Evolutionary conservation across 208 protist species (phyloP), one percentile per base, ranked within the genome.

Genomic region (Porcisia deanei): DNA sequence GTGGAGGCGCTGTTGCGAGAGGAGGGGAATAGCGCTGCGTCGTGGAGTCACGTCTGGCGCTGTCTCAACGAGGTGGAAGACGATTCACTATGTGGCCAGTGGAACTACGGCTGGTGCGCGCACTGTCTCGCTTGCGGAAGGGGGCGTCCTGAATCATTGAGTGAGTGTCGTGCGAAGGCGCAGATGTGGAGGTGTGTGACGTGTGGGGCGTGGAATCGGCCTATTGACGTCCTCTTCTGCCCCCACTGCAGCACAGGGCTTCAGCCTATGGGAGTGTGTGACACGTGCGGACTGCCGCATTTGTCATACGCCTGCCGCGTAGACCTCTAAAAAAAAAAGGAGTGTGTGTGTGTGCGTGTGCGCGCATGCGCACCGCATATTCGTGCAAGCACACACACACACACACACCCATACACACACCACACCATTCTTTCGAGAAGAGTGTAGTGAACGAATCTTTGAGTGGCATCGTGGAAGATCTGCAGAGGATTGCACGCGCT

Each of bases 21-120:
- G 8, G 53, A 39, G 53, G 71, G 59, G 53, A 73, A 73, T 47
- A 63, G 60, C 5, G 71, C 61, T 4, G 12, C 54, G 3, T 61
- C 67, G 4, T 22, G 77, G n/a, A 83, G 79, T 45, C 85, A 79
- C 55, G 84, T 94, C 1, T 96, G 92, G 90, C 80, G 85, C 20
- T 96, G 92, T 81, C 60, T 90, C 65, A 78, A 80, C n/a, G 92
- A 96, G 69, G 22, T n/a, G 8, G 71, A 55, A 30, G 57, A 64
- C 5, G 80, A 70, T 45, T 54, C 61, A 12, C 12, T 75, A 49
- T 96, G 92, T 76, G 88, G 88, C 1, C 59, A 69, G 20, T 96
- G 92, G 90, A 96, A 96, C 79, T 94, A 96, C 75, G 88, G 90
- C 81, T 96, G 92, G 89, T 61, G 55, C 30, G 57, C 49, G 60